Base-by-base conservation (phyloP, 257 asterid genomes). In the Anisodus tanguticus region DNA sequence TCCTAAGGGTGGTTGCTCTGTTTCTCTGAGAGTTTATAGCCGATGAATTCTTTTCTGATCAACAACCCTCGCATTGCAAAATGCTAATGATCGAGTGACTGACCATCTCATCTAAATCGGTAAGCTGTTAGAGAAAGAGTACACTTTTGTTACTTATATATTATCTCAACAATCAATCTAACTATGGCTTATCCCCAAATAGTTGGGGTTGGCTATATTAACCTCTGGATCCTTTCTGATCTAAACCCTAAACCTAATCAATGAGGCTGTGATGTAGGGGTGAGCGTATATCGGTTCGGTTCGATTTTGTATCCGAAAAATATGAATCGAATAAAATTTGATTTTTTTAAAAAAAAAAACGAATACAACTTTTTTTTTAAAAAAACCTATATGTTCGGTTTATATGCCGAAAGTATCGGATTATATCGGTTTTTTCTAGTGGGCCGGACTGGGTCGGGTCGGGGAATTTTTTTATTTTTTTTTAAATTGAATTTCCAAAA, bases 191-290 rank as follows among this genome's bases (percentile, higher is more conserved):
- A 74, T 1, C 45, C 64, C 81, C 12, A 11, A 74, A 6, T 74
- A 19, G 43, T 74, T 74, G 60, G 41, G 47, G 35, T 53, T 6
- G 41, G 47, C 81, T 77, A 0, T 26, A 53, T 0, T 41, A 41
- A 41, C 45, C 45, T 4, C 45, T 17, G 64, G 8, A 59, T 59
- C 66, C 66, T 16, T 77, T 41, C 55, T 2, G 2, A 2, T 70
- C 78, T 70, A 70, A 69, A 69, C 31, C 31, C 54, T 39, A 15
- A 39, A 16, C 35, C 35, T 41, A 43, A 70, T 41, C 53, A 37
- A 11, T 19, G 85, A 69, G 81, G 70, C 85, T 54, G 15, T 37
- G 80, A 82, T 82, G 85, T 22, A 22, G 26, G 26, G 26, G 26
- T 22, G 26, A 22, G 26, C 26, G 26, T 22, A 22, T 22, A 22